Conservation (phyloP, 1,139 yeast species). For the Candida neerlandica region DNA sequence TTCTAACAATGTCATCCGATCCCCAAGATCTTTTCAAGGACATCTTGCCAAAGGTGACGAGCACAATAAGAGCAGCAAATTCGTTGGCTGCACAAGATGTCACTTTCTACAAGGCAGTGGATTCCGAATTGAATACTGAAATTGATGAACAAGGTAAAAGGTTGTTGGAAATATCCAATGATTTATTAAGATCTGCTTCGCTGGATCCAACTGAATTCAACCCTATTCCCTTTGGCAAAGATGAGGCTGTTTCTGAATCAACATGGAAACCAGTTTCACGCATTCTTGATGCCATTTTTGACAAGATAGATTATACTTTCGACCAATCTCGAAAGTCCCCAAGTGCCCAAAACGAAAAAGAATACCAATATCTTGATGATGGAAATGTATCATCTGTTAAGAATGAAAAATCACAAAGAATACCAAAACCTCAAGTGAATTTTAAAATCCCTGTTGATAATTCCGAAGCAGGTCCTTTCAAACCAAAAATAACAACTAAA, state of each 20-base stretch:
- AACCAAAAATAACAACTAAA: constrained; percentile 67
- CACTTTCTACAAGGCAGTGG: constrained; percentile 71
- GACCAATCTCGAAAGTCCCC: constrained; percentile 34
- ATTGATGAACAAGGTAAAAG: constrained; percentile 46
- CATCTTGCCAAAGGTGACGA: constrained; percentile 47
- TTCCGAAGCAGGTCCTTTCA: constrained; percentile 69
- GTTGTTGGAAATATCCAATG: constrained; percentile 56
- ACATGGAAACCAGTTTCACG: constrained; percentile 69
- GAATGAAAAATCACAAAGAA: constrained; percentile 34
- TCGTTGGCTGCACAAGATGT: constrained; percentile 82
- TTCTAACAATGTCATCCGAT: constrained; percentile 9
- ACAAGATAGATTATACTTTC: constrained; percentile 65
- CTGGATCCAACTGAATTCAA: constrained; percentile 26
- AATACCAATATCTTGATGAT: constrained; percentile 17
- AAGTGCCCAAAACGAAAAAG: constrained; percentile 1
- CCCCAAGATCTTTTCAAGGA: constrained; percentile 22
- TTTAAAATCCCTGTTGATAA: constrained; percentile 69
- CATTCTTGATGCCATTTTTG: constrained; percentile 70
- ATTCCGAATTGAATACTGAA: constrained; percentile 45
- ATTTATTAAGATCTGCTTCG: constrained; percentile 36
- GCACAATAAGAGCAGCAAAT: constrained; percentile 68
- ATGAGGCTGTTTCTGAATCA: constrained; percentile 27
- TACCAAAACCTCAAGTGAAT: constrained; percentile 70
- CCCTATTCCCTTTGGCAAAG: constrained; percentile 40
- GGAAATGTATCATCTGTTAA: constrained; percentile 15